Percentiles rank a stretch among this genome's conserved stretches.
These are phyloP conservation scores for Penicillium thymicola DNA, from an alignment of 2,329 filamentous ascomycete genomes.

Conservation along the genomic window DNA sequence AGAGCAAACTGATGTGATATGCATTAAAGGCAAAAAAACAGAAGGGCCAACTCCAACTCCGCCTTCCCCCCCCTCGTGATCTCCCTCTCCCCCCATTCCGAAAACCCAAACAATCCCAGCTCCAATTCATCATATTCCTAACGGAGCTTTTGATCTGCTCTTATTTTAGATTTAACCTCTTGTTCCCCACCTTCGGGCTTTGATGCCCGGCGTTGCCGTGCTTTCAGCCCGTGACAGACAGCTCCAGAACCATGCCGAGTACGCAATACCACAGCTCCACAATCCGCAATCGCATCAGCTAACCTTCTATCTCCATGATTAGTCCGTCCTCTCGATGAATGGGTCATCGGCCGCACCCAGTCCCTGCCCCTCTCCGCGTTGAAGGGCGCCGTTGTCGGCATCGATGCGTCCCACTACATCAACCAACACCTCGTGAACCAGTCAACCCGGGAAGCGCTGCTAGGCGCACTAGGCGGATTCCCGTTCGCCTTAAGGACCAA, in stretches of 20 bases:
- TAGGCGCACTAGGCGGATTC: slow-evolving; percentile 83
- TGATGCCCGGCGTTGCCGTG: slow-evolving; percentile 30
- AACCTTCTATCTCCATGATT: slow-evolving; percentile 4
- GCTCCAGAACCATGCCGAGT: slow-evolving; percentile 39
- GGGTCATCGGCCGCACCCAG: slow-evolving; percentile 53
- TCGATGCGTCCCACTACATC: slow-evolving; percentile 89
- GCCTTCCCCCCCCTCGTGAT: slow-evolving; percentile 21
- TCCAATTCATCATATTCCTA: slow-evolving; percentile 13
- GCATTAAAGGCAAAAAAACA: slow-evolving; percentile 11
- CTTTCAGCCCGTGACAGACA: slow-evolving; percentile 22
- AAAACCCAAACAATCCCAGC: slow-evolving; percentile 4
- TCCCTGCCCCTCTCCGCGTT: slow-evolving; percentile 66
- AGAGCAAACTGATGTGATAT: neutral
- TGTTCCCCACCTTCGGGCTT: slow-evolving; percentile 17
- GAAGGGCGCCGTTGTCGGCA: slow-evolving; percentile 70
- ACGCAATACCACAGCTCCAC: slow-evolving; percentile 7
- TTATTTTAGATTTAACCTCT: slow-evolving; percentile 4
- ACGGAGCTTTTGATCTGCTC: neutral
- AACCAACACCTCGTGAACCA: slow-evolving; percentile 69
- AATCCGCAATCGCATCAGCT: slow-evolving; percentile 4
- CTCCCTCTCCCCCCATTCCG: slow-evolving; percentile 8
- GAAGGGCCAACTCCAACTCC: slow-evolving; percentile 18
- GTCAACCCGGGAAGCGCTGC: slow-evolving; percentile 76
- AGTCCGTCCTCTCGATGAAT: slow-evolving; percentile 56
- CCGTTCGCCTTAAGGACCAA: slow-evolving; percentile 73